Evolutionary conservation across 352 stramenopile species (phyloP), one percentile per base, ranked within the genome.

Genomic region (Peronospora farinosa): DNA sequence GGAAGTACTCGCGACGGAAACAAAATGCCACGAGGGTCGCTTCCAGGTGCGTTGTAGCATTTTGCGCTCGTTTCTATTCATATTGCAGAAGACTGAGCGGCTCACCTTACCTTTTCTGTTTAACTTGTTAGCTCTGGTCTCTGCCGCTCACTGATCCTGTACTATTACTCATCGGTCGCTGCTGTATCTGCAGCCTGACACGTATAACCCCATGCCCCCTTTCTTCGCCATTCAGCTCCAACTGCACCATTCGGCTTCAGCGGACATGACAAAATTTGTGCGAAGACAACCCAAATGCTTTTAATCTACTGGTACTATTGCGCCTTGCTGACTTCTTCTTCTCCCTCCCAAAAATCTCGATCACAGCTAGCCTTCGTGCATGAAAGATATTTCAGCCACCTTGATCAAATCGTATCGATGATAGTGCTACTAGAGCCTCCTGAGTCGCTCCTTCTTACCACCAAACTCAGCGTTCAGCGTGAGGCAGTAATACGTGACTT

Each of bases 191-290:
- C 50, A 95, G 82, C 84, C 73, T 44, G 90, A 96, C 57, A 85
- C 80, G 55, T 96, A 96, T 52, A 87, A 96, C 40, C 79, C 88
- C 0, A 87, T 75, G 16, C 86, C 88, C 31, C 78, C 80, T 19
- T 96, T 90, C 69, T 72, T 97, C 94, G 21, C 96, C 85, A 16
- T 91, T 87, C 11, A 89, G 84, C 61, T 96, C 87, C 16, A 91
- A 98, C 66, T 95, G 84, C 68, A 97, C 91, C 15, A 96, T 97
- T 51, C 76, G 83, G 13, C 72, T 98, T 33, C 97, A 88, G 88
- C 86, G 77, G 10, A 73, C 58, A 45, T 78, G 66, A 50, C 31
- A 60, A 57, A n/a, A 60, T 13, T 50, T 39, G 15, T 7, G 40
- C 19, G 40, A 52, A 54, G 28, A 33, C 32, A 35, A 33, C 42